A percentile compares a stretch with the other conserved stretches of the same genome.
Conservation (phyloP, 2,329 filamentous ascomycete genomes). For the Aspergillus caelatus region DNA sequence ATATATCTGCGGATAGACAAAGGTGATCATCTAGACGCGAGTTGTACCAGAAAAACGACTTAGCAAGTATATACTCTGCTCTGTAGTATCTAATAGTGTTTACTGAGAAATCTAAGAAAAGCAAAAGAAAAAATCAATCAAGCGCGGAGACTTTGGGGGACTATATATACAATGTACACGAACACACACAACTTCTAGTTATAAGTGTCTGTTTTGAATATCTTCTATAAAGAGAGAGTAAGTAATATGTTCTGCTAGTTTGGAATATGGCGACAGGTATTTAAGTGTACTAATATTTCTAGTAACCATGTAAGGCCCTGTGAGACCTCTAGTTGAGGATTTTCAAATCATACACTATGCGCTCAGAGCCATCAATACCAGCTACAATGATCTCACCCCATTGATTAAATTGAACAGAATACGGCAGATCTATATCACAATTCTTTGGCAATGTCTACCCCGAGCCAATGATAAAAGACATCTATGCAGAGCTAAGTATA, state of each 20-base stretch:
- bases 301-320: background rate
- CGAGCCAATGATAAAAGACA: background rate
- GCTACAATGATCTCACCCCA: background rate
- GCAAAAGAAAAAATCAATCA: too few species aligned
- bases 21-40: accelerated
- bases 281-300: background rate
- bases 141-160: too few species aligned
- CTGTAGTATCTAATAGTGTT: accelerated
- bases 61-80: too few species aligned
- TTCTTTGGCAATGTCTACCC: background rate
- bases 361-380: background rate
- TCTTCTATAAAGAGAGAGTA: too few species aligned
- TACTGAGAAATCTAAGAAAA: too few species aligned
- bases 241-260: too few species aligned
- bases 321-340: background rate
- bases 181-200: too few species aligned
- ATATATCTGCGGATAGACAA: too few species aligned
- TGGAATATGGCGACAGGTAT: background rate
- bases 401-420: background rate
- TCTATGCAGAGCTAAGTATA: background rate
- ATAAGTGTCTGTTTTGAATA: too few species aligned
- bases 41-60: too few species aligned
- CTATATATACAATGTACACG: too few species aligned
- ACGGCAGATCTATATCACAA: background rate
- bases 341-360: background rate